A percentile compares a stretch with the other conserved stretches of the same genome.
Evolutionary conservation across 192 early-diverging fungal genomes (phyloP).

Genomic region (Diversispora epigaea): DNA sequence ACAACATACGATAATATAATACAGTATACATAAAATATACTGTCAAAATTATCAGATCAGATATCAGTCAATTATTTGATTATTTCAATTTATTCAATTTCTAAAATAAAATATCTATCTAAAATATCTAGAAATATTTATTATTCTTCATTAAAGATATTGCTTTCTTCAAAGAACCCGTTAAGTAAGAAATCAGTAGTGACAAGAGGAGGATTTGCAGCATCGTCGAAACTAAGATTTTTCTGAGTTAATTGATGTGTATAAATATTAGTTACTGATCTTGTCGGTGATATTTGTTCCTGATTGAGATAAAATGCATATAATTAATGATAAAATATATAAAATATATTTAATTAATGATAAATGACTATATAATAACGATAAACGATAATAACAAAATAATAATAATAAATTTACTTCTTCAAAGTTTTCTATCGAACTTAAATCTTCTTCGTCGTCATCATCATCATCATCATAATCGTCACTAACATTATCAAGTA

Average conservation of each 20-base stretch:
- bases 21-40: too few relatives aligned
- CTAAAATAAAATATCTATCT: too few relatives aligned
- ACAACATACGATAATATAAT: too few relatives aligned
- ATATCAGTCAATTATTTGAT: too few relatives aligned
- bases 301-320: background rate
- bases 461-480: background rate
- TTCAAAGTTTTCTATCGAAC: background rate
- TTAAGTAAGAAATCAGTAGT: conserved; percentile 29
- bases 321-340: too few relatives aligned
- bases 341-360: too few relatives aligned
- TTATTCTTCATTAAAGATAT: too few relatives aligned
- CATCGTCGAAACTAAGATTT: background rate
- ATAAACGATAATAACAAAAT: background rate
- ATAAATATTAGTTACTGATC: background rate
- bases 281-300: background rate
- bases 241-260: background rate
- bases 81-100: too few relatives aligned
- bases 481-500: background rate
- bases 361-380: background rate
- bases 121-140: too few relatives aligned
- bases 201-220: background rate
- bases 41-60: too few relatives aligned
- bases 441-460: background rate
- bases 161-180: background rate
- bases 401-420: background rate